Evolutionary conservation across 2,329 filamentous ascomycete genomes (phyloP), one percentile per base, ranked within the genome.

Genomic region (Zymoseptoria tritici): DNA sequence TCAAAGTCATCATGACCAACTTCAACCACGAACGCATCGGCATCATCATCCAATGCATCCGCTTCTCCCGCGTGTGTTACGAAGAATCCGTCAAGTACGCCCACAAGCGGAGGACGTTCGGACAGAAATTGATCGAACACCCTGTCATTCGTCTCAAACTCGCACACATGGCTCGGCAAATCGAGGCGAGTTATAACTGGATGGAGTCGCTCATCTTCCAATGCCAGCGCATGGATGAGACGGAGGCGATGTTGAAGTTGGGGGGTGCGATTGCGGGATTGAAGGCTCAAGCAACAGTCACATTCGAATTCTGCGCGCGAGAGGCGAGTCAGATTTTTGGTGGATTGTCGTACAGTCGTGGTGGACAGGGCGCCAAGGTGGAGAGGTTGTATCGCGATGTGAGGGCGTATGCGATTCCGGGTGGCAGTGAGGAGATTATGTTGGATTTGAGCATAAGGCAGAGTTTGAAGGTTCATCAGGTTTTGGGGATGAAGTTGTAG

Each of bases 11-110:
- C 81, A 97, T 97, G 93, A 97, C 91, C 74, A 97, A 97, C 83
- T 97, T 97, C 82, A 97, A 97, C 84, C 94, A 97, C 82, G 94
- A 99, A 80, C 90, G 94, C 64, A 92, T 99, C 69, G 94, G 94
- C 64, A 97, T 99, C 77, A 92, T 97, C 78, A 97, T 97, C 80
- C 94, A 99, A 78, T 96, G 87, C 71, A 76, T 97, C 66, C 91
- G 94, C 71, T 97, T 99, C 84, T 87, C 90, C 51, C 91, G 94
- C 67, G 93, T 97, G 67, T 97, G 92, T 83, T 96, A 91, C 81
- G 93, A 97, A 75, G 94, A 99, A 79, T 90, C 89, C 22, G 84
- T 97, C 76, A 95, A 95, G 76, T 99, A 97, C 78, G 92, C 91
- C 63, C 90, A 94, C 85, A 99, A 99, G 85, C 90, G 94, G 68